These are phyloP conservation scores for Xanthoparmelia taractica DNA, from an alignment of 495 filamentous ascomycete species.

Conservation along the genomic window DNA sequence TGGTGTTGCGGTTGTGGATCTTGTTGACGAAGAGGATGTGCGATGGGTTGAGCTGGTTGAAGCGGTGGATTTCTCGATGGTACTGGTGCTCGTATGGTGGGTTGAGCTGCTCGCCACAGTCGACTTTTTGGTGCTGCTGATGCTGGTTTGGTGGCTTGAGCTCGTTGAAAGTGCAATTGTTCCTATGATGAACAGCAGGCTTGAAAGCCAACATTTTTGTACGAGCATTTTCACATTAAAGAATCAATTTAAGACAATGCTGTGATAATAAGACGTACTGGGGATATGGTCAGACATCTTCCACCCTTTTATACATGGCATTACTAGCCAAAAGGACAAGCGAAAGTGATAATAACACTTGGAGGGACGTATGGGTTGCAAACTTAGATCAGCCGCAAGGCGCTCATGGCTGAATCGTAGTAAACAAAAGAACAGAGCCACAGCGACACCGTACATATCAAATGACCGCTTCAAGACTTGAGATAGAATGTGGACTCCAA, in stretches of 20 bases:
- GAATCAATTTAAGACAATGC: not conserved
- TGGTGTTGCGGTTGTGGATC: not conserved
- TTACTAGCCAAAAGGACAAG: not conserved
- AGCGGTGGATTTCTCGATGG: not conserved
- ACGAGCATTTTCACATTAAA: not conserved
- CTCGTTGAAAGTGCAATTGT: not conserved
- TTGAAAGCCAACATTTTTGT: not conserved
- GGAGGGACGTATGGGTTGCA: too few species aligned
- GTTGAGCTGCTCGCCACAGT: not conserved
- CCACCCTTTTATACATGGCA: not conserved
- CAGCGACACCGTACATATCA: not conserved
- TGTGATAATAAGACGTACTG: not conserved
- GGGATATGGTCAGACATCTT: not conserved
- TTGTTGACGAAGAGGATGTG: not conserved
- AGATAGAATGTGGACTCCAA: not conserved
- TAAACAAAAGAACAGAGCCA: not conserved
- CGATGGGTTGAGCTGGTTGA: not conserved
- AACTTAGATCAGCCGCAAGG: too few species aligned
- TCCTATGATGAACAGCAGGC: not conserved
- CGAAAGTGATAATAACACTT: too few species aligned
- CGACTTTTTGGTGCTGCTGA: not conserved
- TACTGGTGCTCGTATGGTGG: not conserved
- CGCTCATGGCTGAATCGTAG: not conserved
- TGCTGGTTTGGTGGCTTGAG: not conserved
- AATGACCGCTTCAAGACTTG: not conserved